Base-by-base conservation (phyloP, 2,329 filamentous ascomycete species). In the Aspergillus phoenicis region DNA sequence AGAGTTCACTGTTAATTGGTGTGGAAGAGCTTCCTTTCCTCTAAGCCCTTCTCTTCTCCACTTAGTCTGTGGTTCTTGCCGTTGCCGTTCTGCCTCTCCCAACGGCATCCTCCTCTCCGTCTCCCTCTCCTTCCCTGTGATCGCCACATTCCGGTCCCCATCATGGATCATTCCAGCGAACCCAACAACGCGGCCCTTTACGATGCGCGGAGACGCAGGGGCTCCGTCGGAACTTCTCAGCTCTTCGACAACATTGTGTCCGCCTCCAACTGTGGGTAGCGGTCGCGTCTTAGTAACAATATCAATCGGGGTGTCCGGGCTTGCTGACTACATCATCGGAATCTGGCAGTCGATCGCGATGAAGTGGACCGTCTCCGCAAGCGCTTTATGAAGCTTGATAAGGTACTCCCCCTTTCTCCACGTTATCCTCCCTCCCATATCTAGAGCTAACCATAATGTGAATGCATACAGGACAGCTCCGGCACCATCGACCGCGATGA, bases 301-400 rank as follows among this genome's bases (percentile, higher is more conserved):
- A 36, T 30, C 8, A 26, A 36, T 43, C 33, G 33, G 13, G 20
- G 13, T 17, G 26, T 49, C 15, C n/a, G 39, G 53, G 1, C 33
- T 52, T 36, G 53, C 52, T 60, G 39, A 57, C 52, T 24, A 26
- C 20, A 28, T 41, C n/a, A 22, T 26, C 20, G 36, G 26, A 33
- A 33, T 30, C 26, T 45, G 28, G 70, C 72, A 98, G 94, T 99
- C 83, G 91, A 99, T 82, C 89, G 91, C 77, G 95, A 99, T 73
- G 95, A 99, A 79, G 93, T 99, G 62, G 95, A 98, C 76, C 87
- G 95, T 73, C 84, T 99, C 76, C 87, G 93, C 74, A 99, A 99
- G 83, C 87, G 94, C 64, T 99, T 99, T 76, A 98, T 98, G 94
- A 99, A 99, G 82, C 84, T 99, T 62, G 95, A 99, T 80, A 98